These are phyloP conservation scores for Pyropia haitanensis DNA, from an alignment of 23 red algal genomes.

Conservation along the genomic window DNA sequence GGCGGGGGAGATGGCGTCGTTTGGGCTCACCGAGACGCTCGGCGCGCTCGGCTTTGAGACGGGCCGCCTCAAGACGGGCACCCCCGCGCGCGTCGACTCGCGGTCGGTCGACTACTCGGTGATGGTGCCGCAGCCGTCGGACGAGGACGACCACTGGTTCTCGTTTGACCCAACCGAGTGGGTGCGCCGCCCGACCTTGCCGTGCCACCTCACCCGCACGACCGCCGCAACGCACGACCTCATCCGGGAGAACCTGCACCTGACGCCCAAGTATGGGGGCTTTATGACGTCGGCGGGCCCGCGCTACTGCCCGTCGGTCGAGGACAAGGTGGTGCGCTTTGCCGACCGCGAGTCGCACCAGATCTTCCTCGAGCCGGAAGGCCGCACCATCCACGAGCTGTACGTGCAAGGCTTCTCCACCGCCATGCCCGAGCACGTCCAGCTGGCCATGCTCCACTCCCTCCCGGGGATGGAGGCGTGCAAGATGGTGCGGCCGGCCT, in stretches of 20 bases:
- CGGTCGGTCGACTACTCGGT: slow-evolving; percentile 66
- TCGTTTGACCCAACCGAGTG: slow-evolving; percentile 91
- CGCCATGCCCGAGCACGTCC: slow-evolving; percentile 88
- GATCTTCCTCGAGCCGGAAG: slow-evolving; percentile 99
- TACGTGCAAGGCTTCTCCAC: slow-evolving; percentile 98
- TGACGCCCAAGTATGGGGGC: slow-evolving; percentile 95
- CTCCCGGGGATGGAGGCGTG: slow-evolving; percentile 88
- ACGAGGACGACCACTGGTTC: slow-evolving; percentile 95
- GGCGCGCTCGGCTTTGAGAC: slow-evolving; percentile 81
- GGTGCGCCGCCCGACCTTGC: slow-evolving; percentile 59
- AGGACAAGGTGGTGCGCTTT: slow-evolving; percentile 99
- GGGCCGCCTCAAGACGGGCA: slow-evolving; percentile 91
- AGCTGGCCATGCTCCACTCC: slow-evolving; percentile 85
- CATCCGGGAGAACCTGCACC: slow-evolving; percentile 92
- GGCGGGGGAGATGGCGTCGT: slow-evolving; percentile 75
- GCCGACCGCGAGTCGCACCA: slow-evolving; percentile 75
- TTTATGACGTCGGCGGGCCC: slow-evolving; percentile 90
- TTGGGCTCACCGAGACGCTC: slow-evolving; percentile 85
- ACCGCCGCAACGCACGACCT: slow-evolving; percentile 73
- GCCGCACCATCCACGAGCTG: slow-evolving; percentile 78
- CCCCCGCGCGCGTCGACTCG: slow-evolving; percentile 81
- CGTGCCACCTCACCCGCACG: slow-evolving; percentile 94
- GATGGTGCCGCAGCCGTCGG: slow-evolving; percentile 83
- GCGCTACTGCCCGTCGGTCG: slow-evolving; percentile 90
- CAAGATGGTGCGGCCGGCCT: slow-evolving; percentile 92